Evolutionary conservation across 2,329 filamentous ascomycete genomes (phyloP).

Genomic region (Aspergillus brasiliensis): DNA sequence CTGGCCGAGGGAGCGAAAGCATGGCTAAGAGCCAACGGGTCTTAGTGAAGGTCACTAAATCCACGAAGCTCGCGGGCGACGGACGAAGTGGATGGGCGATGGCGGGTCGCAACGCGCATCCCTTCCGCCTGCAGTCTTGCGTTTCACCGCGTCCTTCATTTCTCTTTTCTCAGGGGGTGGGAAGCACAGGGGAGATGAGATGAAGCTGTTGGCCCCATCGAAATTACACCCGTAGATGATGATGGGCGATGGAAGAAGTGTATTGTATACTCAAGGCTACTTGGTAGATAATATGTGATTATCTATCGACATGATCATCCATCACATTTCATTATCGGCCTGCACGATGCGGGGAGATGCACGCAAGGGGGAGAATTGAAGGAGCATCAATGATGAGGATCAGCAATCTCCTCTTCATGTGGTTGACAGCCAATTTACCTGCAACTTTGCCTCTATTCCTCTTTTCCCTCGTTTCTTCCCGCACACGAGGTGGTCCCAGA

Average conservation of each 20-base stretch:
- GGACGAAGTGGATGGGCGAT: background rate
- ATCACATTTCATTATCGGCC: too few relatives aligned
- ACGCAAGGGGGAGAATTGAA: background rate
- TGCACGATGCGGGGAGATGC: background rate
- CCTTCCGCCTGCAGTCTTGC: slow-evolving; percentile 12
- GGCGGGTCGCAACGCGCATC: slow-evolving; percentile 20
- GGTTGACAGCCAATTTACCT: slow-evolving; percentile 1
- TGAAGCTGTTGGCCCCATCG: too few relatives aligned
- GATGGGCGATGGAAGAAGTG: background rate
- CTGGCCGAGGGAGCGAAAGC: background rate
- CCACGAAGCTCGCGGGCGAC: background rate
- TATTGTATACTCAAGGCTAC: background rate
- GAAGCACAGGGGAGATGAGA: too few relatives aligned
- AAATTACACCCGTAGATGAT: background rate
- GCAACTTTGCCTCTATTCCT: background rate
- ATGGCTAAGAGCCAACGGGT: background rate
- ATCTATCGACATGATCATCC: too few relatives aligned
- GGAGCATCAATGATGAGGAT: background rate
- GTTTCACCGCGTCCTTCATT: slow-evolving; percentile 13
- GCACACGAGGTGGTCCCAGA: background rate
- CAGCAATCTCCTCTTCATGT: background rate
- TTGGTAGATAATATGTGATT: too few relatives aligned
- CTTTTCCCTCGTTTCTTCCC: background rate
- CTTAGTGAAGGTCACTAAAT: slow-evolving; percentile 9
- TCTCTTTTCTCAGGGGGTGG: too few relatives aligned